phyloP scores from a whole-genome alignment of 2,329 filamentous ascomycete species.

The Aureobasidium sp. region DNA sequence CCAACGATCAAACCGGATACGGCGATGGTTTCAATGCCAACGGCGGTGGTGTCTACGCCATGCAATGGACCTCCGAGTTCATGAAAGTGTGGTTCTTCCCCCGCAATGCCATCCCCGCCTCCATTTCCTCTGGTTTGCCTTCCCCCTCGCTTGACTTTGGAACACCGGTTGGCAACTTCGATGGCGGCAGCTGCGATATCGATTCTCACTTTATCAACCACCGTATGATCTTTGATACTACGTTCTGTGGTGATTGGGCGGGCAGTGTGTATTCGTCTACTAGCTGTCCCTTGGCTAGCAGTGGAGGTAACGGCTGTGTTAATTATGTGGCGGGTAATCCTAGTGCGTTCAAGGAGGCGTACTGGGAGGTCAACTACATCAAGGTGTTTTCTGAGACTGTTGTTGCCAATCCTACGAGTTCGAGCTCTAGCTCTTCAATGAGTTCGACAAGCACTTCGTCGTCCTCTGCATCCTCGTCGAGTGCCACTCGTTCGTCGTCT shows the following conservation, averaged over 20 bases:
- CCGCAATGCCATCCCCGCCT: constrained; percentile 53
- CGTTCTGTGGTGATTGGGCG: constrained; percentile 28
- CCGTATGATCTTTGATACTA: constrained; percentile 59
- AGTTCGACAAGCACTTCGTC: neutral
- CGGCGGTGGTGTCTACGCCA: constrained; percentile 40
- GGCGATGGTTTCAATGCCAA: constrained; percentile 46
- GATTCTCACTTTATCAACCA: constrained; percentile 29
- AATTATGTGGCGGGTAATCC: constrained; percentile 20
- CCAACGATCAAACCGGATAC: constrained; percentile 17
- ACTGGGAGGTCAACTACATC: constrained; percentile 21
- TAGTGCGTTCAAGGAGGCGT: constrained; percentile 19
- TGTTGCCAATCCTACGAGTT: neutral
- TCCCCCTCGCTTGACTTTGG: constrained; percentile 47
- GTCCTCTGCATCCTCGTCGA: neutral
- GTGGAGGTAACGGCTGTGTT: constrained; percentile 14
- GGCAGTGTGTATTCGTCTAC: constrained; percentile 16
- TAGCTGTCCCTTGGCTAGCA: constrained; percentile 15
- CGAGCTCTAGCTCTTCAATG: neutral
- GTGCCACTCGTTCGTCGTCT: neutral
- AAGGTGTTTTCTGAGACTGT: constrained; percentile 19
- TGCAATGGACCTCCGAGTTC: constrained; percentile 57
- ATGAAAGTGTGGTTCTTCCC: constrained; percentile 82
- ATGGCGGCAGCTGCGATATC: constrained; percentile 30
- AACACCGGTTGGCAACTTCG: constrained; percentile 52
- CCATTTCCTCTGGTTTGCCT: constrained; percentile 48